These are phyloP conservation scores for Citeromyces siamensis DNA, from an alignment of 1,139 yeast species.

Conservation along the genomic window DNA sequence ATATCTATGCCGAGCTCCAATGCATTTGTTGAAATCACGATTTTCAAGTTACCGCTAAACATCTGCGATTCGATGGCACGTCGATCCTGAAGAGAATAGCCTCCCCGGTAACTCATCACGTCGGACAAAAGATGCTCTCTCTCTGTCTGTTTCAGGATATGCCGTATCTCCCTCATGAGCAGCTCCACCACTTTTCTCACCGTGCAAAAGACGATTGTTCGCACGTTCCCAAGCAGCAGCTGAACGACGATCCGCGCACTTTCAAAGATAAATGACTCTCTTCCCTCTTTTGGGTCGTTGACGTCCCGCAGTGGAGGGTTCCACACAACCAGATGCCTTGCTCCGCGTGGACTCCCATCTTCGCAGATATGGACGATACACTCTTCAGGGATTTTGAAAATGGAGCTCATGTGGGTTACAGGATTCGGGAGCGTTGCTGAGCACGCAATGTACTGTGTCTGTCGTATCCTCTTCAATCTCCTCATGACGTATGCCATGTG, in stretches of 20 bases:
- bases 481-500: constrained; percentile 83
- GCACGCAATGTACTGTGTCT: constrained; percentile 65
- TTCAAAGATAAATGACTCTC: constrained; percentile 64
- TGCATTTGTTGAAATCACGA: constrained; percentile 91
- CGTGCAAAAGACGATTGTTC: constrained; percentile 85
- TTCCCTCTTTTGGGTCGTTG: constrained; percentile 39
- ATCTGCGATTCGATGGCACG: constrained; percentile 78
- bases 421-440: constrained; percentile 88
- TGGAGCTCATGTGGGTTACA: constrained; percentile 47
- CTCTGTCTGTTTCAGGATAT: constrained; percentile 28
- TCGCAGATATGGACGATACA: constrained; percentile 39
- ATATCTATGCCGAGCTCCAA: constrained; percentile 91
- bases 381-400: constrained; percentile 50
- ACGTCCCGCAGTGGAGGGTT: constrained; percentile 63
- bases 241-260: constrained; percentile 64
- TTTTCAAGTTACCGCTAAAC: constrained; percentile 77
- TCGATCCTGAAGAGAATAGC: constrained; percentile 78
- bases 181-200: constrained; percentile 80
- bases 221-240: constrained; percentile 47
- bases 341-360: constrained; percentile 87
- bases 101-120: constrained; percentile 92
- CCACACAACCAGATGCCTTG: constrained; percentile 69
- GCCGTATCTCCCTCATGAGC: constrained; percentile 70
- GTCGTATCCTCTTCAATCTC: constrained; percentile 44
- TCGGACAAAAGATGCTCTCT: constrained; percentile 38